Percentiles rank a stretch among this genome's conserved stretches.
Evolutionary conservation across 148 eudicot species (phyloP).

Genomic region (Fagopyrum tataricum): DNA sequence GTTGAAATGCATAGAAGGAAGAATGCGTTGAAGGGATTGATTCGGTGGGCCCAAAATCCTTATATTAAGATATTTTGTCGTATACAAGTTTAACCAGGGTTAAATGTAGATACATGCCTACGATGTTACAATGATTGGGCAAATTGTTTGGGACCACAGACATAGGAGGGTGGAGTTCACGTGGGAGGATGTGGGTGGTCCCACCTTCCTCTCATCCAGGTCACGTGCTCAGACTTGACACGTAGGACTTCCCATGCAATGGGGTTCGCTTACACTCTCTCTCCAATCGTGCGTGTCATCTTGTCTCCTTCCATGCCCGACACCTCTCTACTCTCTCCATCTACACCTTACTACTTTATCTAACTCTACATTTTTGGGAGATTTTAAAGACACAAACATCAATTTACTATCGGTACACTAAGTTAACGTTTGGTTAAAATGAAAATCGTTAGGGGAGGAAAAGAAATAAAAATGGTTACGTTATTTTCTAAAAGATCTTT

Average conservation of each 20-base stretch:
- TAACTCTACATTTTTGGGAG: no score
- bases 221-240: background rate
- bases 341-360: no score
- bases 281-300: background rate
- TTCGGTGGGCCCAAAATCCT: background rate
- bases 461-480: no score
- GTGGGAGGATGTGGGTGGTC: background rate
- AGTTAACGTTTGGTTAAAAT: no score
- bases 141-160: background rate
- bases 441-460: no score
- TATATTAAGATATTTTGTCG: background rate
- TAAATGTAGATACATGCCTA: background rate
- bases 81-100: background rate
- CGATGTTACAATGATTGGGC: conserved; percentile 7
- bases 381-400: no score
- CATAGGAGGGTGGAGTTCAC: conserved; percentile 7
- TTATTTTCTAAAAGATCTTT: no score
- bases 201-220: background rate
- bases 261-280: background rate
- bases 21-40: background rate
- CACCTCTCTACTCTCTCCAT: no score
- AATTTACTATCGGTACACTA: no score
- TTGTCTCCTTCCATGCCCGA: background rate
- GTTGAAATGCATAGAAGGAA: no score
- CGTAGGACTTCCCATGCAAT: conserved; percentile 8